These are phyloP conservation scores for Hysterangium stoloniferum DNA, from an alignment of 768 basidiomycete species.

Conservation along the genomic window DNA sequence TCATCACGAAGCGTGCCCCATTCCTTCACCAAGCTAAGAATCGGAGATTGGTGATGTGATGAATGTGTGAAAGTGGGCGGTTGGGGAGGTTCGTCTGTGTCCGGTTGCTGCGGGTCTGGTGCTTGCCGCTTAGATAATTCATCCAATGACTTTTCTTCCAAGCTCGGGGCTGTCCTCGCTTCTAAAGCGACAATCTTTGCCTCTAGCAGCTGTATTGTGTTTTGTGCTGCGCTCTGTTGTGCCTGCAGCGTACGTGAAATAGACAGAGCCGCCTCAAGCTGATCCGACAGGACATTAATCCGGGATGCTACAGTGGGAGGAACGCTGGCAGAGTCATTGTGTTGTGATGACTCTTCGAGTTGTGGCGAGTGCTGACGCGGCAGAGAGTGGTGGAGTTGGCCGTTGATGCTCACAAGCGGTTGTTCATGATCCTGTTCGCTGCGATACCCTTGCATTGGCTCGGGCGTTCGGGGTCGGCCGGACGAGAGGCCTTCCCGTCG, in stretches of 20 bases:
- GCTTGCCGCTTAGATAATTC: slow-evolving; percentile 15
- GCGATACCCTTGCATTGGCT: slow-evolving; percentile 43
- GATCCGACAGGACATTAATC: slow-evolving; percentile 52
- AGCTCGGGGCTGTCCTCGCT: neutral
- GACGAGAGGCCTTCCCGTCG: slow-evolving; percentile 49
- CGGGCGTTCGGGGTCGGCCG: slow-evolving; percentile 73
- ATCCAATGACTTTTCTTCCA: neutral
- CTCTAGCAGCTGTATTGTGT: slow-evolving; percentile 62
- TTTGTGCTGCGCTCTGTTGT: slow-evolving; percentile 71
- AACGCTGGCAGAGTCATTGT: slow-evolving; percentile 2
- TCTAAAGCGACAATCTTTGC: slow-evolving; percentile 59
- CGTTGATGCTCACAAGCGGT: slow-evolving; percentile 1
- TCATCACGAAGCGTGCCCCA: slow-evolving; percentile 74
- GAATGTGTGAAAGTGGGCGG: slow-evolving; percentile 1
- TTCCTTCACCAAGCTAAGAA: slow-evolving; percentile 53
- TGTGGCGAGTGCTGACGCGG: slow-evolving; percentile 28
- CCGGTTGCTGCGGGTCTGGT: slow-evolving; percentile 34
- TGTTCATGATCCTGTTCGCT: slow-evolving; percentile 37
- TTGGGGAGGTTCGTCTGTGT: slow-evolving; percentile 19
- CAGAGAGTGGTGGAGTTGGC: slow-evolving; percentile 18
- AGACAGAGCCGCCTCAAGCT: slow-evolving; percentile 69
- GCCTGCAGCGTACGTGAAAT: slow-evolving; percentile 66
- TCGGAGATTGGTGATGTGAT: no score
- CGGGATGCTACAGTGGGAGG: slow-evolving; percentile 57
- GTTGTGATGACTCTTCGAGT: neutral